Evolutionary conservation across 352 stramenopile genomes (phyloP).

Genomic region (Ophiocytium majus): DNA sequence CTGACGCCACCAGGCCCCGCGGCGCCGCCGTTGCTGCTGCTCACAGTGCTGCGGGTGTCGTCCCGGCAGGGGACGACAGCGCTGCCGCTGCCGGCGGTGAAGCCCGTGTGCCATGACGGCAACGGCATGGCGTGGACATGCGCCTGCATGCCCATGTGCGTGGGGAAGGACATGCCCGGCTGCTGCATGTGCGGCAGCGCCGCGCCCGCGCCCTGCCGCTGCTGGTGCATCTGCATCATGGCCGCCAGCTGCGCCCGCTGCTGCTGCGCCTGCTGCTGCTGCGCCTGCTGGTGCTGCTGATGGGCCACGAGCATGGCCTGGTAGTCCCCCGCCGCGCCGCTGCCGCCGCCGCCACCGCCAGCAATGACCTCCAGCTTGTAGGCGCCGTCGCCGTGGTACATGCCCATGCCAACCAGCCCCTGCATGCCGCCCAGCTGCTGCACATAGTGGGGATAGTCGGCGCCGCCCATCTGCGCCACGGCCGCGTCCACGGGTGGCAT

Average conservation of each 20-base stretch:
- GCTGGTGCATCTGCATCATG: background rate
- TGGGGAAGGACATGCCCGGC: background rate
- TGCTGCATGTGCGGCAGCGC: background rate
- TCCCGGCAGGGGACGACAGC: background rate
- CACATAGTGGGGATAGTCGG: background rate
- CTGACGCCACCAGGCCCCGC: background rate
- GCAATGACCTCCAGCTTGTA: no score
- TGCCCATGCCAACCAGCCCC: background rate
- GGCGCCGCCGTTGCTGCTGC: no score
- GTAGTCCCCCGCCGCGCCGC: no score
- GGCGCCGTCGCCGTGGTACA: background rate
- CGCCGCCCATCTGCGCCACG: background rate
- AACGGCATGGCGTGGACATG: no score
- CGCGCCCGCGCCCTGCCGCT: no score
- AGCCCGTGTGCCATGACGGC: background rate
- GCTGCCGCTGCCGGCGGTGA: background rate
- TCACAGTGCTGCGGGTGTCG: background rate
- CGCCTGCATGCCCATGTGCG: no score
- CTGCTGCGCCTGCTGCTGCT: background rate
- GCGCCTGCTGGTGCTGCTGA: background rate
- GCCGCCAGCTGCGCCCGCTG: background rate
- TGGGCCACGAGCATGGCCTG: no score
- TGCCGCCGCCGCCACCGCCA: background rate
- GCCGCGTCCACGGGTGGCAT: no score
- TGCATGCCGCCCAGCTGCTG: background rate